A percentile compares a stretch with the other conserved stretches of the same genome.
Conservation (phyloP, 495 filamentous ascomycete genomes). For the Margaritispora aquatica region DNA sequence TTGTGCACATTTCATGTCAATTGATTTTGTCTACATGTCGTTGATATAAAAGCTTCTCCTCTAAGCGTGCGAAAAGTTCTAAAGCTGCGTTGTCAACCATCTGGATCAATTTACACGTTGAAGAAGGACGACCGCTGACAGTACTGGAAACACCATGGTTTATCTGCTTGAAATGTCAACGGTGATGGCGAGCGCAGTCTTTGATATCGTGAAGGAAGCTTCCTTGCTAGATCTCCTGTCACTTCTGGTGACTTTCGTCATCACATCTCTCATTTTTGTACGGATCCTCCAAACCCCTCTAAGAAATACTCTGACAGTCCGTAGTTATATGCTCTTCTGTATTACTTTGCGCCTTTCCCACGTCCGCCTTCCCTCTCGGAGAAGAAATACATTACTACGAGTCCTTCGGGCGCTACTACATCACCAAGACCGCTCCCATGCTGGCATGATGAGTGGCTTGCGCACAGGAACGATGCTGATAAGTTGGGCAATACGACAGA, state of each 20-base stretch:
- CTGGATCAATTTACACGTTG: neutral
- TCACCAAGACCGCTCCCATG: constrained; percentile 62
- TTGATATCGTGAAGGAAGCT: constrained; percentile 8
- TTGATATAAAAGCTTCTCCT: neutral
- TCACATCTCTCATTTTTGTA: constrained; percentile 18
- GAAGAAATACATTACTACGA: constrained; percentile 74
- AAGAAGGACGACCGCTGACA: neutral
- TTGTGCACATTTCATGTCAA: constrained; percentile 5
- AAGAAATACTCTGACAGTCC: neutral
- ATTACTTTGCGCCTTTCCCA: constrained; percentile 72
- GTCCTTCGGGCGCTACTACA: constrained; percentile 55
- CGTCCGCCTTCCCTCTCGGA: constrained; percentile 70
- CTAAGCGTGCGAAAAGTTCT: constrained; percentile 4
- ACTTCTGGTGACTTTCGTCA: constrained; percentile 7
- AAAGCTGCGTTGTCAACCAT: constrained; percentile 2
- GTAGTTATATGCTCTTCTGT: constrained; percentile 66
- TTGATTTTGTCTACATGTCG: neutral
- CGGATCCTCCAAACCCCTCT: neutral
- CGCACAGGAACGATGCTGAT: constrained; percentile 43
- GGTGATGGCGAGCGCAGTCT: neutral
- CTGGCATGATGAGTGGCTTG: constrained; percentile 70
- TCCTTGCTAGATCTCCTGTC: constrained; percentile 14
- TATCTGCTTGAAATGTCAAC: constrained; percentile 7
- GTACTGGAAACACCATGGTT: constrained; percentile 16
- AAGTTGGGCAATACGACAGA: constrained; percentile 37